Evolutionary conservation across 768 basidiomycete genomes (phyloP).

Genomic region (Crassisporium funariophilum): DNA sequence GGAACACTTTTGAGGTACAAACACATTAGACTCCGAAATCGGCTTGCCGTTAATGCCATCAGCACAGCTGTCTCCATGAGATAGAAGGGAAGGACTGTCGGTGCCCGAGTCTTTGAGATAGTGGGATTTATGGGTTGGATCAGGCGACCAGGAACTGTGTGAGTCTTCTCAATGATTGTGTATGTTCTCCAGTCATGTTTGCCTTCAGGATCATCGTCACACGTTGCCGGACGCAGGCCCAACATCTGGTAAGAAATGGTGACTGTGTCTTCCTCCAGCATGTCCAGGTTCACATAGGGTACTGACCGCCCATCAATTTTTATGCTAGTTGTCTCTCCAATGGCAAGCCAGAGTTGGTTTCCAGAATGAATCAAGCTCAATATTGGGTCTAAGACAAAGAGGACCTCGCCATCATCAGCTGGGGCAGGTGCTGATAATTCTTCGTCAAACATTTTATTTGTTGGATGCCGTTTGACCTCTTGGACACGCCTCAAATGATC

Average conservation of each 20-base stretch:
- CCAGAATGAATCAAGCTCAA: neutral
- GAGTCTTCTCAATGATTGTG: conserved; percentile 13
- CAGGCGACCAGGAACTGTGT: conserved; percentile 22
- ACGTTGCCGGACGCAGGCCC: conserved; percentile 19
- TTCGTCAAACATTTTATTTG: neutral
- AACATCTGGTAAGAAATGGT: conserved; percentile 26
- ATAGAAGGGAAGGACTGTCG: conserved; percentile 16
- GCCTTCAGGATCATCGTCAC: conserved; percentile 16
- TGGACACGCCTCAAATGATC: neutral
- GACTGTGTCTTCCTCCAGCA: conserved; percentile 16
- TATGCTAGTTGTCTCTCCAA: neutral
- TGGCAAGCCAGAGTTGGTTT: neutral
- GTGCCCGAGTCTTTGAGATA: conserved; percentile 6
- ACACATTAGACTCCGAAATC: conserved; percentile 17
- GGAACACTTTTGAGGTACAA: conserved; percentile 21
- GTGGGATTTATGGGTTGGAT: conserved; percentile 28
- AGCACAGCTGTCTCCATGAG: conserved; percentile 27
- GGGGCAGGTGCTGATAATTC: neutral
- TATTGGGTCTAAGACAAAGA: neutral
- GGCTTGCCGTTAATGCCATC: conserved; percentile 18
- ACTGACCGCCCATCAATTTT: neutral
- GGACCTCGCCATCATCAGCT: neutral
- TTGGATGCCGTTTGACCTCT: neutral
- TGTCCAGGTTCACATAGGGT: neutral
- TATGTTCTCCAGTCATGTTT: conserved; percentile 30